Conservation (phyloP, 1,139 yeast genomes). For the Suhomyces bolitotheri region DNA sequence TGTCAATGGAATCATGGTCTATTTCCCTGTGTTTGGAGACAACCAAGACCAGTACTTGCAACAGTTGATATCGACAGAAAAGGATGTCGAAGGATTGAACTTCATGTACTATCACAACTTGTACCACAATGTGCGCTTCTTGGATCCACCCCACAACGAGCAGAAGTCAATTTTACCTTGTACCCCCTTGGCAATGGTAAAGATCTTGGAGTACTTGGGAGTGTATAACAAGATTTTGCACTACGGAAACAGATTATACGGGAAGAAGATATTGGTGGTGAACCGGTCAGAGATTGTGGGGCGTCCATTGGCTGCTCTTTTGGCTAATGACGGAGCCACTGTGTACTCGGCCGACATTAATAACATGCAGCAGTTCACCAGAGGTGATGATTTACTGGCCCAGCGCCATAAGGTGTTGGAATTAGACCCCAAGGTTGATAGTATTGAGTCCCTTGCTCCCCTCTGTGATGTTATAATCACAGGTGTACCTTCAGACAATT, state of each 20-base stretch:
- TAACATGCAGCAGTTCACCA: constrained; percentile 84
- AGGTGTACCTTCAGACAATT: constrained; percentile 83
- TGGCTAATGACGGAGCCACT: constrained; percentile 96
- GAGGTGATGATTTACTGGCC: constrained; percentile 87
- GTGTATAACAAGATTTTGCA: constrained; percentile 79
- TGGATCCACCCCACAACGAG: constrained; percentile 65
- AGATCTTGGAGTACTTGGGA: constrained; percentile 85
- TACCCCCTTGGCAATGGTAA: constrained; percentile 92
- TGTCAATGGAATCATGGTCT: constrained; percentile 95
- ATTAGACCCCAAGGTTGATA: constrained; percentile 43
- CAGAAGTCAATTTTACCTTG: constrained; percentile 92
- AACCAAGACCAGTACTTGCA: constrained; percentile 94
- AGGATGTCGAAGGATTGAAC: constrained; percentile 95
- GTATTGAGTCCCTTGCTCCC: constrained; percentile 63
- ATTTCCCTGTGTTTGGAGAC: constrained; percentile 95
- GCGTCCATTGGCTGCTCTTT: constrained; percentile 89
- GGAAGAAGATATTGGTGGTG: constrained; percentile 85
- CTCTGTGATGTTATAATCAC: constrained; percentile 90
- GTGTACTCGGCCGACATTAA: constrained; percentile 90
- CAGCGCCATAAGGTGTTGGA: constrained; percentile 84
- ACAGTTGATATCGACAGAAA: constrained; percentile 81
- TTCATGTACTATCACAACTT: constrained; percentile 89
- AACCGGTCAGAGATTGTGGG: constrained; percentile 97
- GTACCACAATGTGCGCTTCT: constrained; percentile 85
- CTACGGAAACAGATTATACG: constrained; percentile 89